Evolutionary conservation across 495 filamentous ascomycete species (phyloP).

Genomic region (Bacidia rubella): DNA sequence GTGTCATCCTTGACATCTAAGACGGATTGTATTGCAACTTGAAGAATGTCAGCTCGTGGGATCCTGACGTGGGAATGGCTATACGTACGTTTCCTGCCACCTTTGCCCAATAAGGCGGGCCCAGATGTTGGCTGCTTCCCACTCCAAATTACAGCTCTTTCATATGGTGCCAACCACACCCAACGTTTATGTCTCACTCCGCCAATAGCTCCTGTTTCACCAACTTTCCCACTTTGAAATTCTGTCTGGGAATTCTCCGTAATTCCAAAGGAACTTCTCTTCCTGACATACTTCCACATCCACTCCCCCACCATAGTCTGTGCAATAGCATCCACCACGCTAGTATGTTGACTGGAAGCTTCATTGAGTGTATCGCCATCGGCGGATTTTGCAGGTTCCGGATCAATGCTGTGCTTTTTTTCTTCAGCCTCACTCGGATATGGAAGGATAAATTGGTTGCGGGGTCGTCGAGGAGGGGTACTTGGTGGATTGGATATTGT

Average conservation of each 20-base stretch:
- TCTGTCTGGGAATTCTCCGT: slow-evolving; percentile 41
- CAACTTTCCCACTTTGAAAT: slow-evolving; percentile 32
- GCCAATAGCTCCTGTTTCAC: slow-evolving; percentile 33
- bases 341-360: slow-evolving; percentile 52
- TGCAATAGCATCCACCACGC: slow-evolving; percentile 94
- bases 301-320: slow-evolving; percentile 98
- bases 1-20: slow-evolving; percentile 94
- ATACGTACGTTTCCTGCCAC: slow-evolving; percentile 81
- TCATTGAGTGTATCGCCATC: slow-evolving; percentile 22
- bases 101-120: slow-evolving; percentile 83
- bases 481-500: slow-evolving; percentile 50
- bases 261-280: slow-evolving; percentile 83
- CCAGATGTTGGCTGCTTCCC: slow-evolving; percentile 89
- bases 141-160: slow-evolving; percentile 93
- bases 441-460: slow-evolving; percentile 29
- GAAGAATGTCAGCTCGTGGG: slow-evolving; percentile 16
- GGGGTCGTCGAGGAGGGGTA: slow-evolving; percentile 65
- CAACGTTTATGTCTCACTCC: slow-evolving; percentile 82
- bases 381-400: slow-evolving; percentile 38
- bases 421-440: slow-evolving; percentile 7
- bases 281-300: slow-evolving; percentile 98
- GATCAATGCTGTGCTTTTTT: slow-evolving; percentile 26
- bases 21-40: slow-evolving; percentile 91
- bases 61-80: background rate
- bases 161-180: slow-evolving; percentile 97